Evolutionary conservation across 2,329 filamentous ascomycete species (phyloP).

Genomic region (Pseudopithomyces chartarum): DNA sequence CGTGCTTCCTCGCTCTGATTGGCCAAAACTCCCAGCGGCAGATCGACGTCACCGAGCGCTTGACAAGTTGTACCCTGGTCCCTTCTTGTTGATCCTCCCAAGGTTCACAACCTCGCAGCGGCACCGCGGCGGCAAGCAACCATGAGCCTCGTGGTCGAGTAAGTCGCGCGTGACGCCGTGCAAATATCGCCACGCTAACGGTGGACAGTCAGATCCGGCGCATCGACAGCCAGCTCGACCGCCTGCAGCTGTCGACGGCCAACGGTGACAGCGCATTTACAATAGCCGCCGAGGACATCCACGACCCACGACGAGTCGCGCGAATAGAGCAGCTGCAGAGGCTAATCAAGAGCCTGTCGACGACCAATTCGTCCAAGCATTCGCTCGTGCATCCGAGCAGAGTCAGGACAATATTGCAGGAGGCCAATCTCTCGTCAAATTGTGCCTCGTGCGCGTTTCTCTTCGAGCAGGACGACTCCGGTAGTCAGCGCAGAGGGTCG

Average conservation of each 20-base stretch:
- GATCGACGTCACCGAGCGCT: constrained; percentile 16
- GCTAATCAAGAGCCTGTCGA: constrained; percentile 73
- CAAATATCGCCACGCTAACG: constrained; percentile 10
- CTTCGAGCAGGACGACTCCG: constrained; percentile 35
- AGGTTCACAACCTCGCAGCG: constrained; percentile 2
- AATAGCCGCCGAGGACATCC: constrained; percentile 40
- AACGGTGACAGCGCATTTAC: constrained; percentile 21
- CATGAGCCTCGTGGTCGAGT: constrained; percentile 52
- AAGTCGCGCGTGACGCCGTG: constrained; percentile 17
- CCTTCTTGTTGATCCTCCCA: not conserved
- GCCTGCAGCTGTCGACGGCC: constrained; percentile 55
- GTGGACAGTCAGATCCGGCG: constrained; percentile 57
- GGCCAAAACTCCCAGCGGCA: constrained; percentile 6
- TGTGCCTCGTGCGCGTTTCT: constrained; percentile 47
- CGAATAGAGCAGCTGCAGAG: constrained; percentile 64
- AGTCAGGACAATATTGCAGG: constrained; percentile 66
- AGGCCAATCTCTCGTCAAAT: constrained; percentile 60
- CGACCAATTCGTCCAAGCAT: constrained; percentile 67
- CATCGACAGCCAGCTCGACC: constrained; percentile 64
- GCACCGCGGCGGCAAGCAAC: constrained; percentile 21
- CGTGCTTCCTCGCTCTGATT: constrained; percentile 6
- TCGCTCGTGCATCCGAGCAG: constrained; percentile 62
- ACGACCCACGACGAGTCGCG: constrained; percentile 49
- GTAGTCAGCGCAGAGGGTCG: constrained; percentile 31
- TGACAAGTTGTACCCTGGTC: not conserved